Evolutionary conservation across 2,329 filamentous ascomycete genomes (phyloP).

Genomic region (Uncinocarpus reesii): DNA sequence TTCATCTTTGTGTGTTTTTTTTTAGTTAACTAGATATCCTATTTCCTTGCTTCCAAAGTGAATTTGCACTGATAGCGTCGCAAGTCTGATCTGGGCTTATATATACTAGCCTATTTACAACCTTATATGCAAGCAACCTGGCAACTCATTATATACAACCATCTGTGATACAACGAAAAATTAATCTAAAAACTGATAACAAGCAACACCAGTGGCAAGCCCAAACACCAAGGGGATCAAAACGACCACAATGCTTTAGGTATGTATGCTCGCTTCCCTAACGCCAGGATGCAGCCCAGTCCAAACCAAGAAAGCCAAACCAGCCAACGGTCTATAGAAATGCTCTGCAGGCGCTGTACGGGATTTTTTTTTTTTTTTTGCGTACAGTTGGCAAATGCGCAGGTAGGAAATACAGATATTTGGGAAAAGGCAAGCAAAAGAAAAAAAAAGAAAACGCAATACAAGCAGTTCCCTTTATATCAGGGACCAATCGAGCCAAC

Average conservation of each 20-base stretch:
- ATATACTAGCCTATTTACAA: background rate
- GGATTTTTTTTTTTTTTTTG: background rate
- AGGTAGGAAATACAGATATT: no score
- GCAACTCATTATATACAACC: background rate
- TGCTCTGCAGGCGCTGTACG: background rate
- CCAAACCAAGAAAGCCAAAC: constrained; percentile 5
- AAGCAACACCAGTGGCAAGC: background rate
- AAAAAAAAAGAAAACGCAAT: no score
- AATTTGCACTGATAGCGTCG: no score
- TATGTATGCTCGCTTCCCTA: background rate
- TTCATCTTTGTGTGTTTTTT: no score
- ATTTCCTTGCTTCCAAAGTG: no score
- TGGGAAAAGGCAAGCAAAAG: no score
- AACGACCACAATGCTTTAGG: background rate
- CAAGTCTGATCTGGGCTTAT: background rate
- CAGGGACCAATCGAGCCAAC: no score
- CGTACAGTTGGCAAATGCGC: background rate
- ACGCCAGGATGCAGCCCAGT: constrained; percentile 8
- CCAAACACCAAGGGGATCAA: background rate
- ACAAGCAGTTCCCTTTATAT: no score
- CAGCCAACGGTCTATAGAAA: background rate
- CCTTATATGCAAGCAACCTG: background rate
- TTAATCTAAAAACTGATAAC: background rate
- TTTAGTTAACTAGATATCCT: no score
- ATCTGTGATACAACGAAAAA: background rate